Conservation (phyloP, 257 asterid species). For the Apocynum venetum region DNA sequence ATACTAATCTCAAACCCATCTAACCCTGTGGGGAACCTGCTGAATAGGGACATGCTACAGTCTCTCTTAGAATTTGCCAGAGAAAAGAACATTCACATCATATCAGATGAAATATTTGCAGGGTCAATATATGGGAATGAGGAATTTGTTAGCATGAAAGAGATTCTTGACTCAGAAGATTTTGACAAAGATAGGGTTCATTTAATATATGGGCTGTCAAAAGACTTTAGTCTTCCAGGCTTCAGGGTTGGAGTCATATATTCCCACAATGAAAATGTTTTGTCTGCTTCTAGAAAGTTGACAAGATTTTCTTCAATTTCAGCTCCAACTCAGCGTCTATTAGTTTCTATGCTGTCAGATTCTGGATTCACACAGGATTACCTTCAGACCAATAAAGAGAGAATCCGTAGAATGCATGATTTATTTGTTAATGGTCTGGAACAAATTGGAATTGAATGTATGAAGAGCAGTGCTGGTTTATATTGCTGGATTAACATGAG, state of each 20-base stretch:
- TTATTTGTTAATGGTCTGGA: conserved; percentile 60
- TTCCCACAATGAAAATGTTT: conserved; percentile 68
- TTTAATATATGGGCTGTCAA: conserved; percentile 78
- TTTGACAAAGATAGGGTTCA: conserved; percentile 81
- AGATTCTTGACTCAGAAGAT: conserved; percentile 64
- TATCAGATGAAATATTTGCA: conserved; percentile 86
- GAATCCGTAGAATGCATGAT: conserved; percentile 48
- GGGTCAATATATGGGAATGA: conserved; percentile 75
- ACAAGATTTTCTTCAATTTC: conserved; percentile 83
- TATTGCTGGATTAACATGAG: conserved; percentile 97
- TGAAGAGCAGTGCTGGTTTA: conserved; percentile 72
- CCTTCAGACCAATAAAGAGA: conserved; percentile 47
- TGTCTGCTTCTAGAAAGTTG: conserved; percentile 77
- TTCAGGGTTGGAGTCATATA: conserved; percentile 85
- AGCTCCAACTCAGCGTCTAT: conserved; percentile 70
- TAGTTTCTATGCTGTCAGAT: conserved; percentile 77
- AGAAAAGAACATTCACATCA: conserved; percentile 85
- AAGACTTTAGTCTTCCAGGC: conserved; percentile 86
- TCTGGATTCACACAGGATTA: conserved; percentile 52
- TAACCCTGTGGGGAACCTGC: conserved; percentile 78
- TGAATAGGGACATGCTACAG: conserved; percentile 48
- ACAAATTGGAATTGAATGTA: conserved; percentile 58
- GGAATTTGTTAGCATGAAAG: conserved; percentile 90
- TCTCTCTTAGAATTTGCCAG: conserved; percentile 71
- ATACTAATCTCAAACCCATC: conserved; percentile 86